A percentile compares a stretch with the other conserved stretches of the same genome.
Conservation (phyloP, 345 rosid species). For the Gossypium mustelinum region DNA sequence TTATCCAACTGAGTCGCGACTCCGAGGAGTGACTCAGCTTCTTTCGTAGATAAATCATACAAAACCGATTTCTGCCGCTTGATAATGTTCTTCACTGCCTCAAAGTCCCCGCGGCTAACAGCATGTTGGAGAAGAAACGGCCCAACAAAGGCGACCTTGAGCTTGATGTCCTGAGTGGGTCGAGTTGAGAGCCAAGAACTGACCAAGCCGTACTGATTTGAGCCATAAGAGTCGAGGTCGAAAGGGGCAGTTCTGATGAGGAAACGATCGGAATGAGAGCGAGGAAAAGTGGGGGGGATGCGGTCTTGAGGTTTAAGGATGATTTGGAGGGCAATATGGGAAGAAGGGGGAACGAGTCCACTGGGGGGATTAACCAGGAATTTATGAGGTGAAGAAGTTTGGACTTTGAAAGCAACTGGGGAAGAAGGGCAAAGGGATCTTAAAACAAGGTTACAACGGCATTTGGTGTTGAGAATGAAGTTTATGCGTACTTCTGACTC, state of each 20-base stretch:
- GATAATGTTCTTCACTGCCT: slow-evolving; percentile 37
- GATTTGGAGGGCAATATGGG: slow-evolving; percentile 41
- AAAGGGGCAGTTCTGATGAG: slow-evolving; percentile 39
- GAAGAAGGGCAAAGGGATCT: slow-evolving; percentile 38
- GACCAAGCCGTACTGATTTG: slow-evolving; percentile 18
- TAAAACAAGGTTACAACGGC: slow-evolving; percentile 43
- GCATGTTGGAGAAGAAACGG: slow-evolving; percentile 52
- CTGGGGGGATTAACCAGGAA: slow-evolving; percentile 56
- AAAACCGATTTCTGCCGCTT: slow-evolving; percentile 39
- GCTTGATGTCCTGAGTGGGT: slow-evolving; percentile 42
- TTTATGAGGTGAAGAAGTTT: slow-evolving; percentile 58
- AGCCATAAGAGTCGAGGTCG: not conserved
- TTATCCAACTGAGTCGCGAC: slow-evolving; percentile 33
- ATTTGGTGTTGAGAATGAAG: slow-evolving; percentile 43
- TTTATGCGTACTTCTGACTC: slow-evolving; percentile 41
- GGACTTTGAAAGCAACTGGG: slow-evolving; percentile 55
- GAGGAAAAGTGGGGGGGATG: slow-evolving; percentile 49
- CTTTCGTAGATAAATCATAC: slow-evolving; percentile 24
- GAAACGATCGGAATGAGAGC: slow-evolving; percentile 55
- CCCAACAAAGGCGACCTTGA: slow-evolving; percentile 57
- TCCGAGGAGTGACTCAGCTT: slow-evolving; percentile 42
- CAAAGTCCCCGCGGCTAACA: slow-evolving; percentile 34
- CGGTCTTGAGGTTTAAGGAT: slow-evolving; percentile 51
- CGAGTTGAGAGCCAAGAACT: slow-evolving; percentile 30
- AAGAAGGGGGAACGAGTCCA: slow-evolving; percentile 44